phyloP scores from a whole-genome alignment of 2,329 filamentous ascomycete genomes.

The Claviceps sp. region DNA sequence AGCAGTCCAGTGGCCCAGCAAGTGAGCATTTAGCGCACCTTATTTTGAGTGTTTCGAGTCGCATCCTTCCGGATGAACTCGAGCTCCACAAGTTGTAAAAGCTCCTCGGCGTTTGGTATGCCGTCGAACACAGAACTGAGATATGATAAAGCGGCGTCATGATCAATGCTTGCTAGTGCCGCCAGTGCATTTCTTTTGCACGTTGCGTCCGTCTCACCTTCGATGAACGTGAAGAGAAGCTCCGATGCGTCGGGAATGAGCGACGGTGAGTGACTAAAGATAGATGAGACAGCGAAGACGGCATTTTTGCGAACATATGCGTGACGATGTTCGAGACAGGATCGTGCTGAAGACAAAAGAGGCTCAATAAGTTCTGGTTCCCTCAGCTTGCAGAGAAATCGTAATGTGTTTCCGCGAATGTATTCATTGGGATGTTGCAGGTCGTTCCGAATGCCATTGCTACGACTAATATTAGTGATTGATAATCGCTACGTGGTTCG shows the following conservation, averaged over 20 bases:
- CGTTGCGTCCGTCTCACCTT: conserved; percentile 80
- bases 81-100: conserved; percentile 83
- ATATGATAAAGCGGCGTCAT: conserved; percentile 83
- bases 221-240: conserved; percentile 78
- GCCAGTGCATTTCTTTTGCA: conserved; percentile 98
- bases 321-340: conserved; percentile 89
- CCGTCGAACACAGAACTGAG: conserved; percentile 82
- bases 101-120: conserved; percentile 85
- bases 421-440: conserved; percentile 97
- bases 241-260: conserved; percentile 94
- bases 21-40: conserved; percentile 38
- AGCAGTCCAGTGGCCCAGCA: conserved; percentile 14
- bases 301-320: conserved; percentile 98
- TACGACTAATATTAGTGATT: conserved; percentile 22
- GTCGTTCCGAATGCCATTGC: conserved; percentile 96
- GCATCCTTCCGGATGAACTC: conserved; percentile 98
- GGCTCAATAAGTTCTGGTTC: conserved; percentile 95
- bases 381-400: conserved; percentile 91
- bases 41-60: conserved; percentile 87
- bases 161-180: conserved; percentile 78
- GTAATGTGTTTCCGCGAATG: conserved; percentile 92
- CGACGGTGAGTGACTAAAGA: conserved; percentile 78
- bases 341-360: conserved; percentile 78
- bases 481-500: neutral
- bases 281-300: conserved; percentile 86